Conservation (phyloP, 140 eudicot genomes). For the Bidens hawaiensis region DNA sequence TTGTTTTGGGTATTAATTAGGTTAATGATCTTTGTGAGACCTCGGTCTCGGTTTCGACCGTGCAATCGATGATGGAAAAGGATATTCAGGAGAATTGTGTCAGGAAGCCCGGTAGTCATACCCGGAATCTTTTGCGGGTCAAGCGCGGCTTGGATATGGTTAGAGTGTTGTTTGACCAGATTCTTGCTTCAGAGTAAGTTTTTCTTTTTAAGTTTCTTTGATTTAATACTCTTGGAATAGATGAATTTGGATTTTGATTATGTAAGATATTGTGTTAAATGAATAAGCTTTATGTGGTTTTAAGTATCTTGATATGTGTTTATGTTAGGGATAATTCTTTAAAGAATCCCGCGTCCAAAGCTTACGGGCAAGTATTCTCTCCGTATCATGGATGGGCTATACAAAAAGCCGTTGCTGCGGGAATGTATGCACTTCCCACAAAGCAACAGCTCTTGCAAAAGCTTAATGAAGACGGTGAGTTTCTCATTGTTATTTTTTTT, state of each 20-base stretch:
- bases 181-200: constrained; percentile 62
- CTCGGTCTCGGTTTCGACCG: constrained; percentile 50
- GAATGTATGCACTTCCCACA: constrained; percentile 99
- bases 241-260: not conserved
- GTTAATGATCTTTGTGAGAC: constrained; percentile 81
- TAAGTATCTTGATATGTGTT: constrained; percentile 1
- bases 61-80: constrained; percentile 56
- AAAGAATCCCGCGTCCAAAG: constrained; percentile 88
- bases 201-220: constrained; percentile 5
- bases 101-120: constrained; percentile 74
- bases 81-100: constrained; percentile 60
- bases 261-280: constrained; percentile 8
- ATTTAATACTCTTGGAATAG: not conserved
- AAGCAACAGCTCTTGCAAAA: constrained; percentile 68
- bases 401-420: constrained; percentile 95
- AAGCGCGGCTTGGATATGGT: constrained; percentile 97
- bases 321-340: constrained; percentile 65
- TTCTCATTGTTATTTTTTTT: not conserved
- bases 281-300: not conserved
- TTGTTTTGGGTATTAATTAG: constrained; percentile 33
- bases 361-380: constrained; percentile 85
- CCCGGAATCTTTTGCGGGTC: constrained; percentile 83
- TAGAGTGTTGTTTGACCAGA: constrained; percentile 73
- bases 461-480: constrained; percentile 95
- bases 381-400: constrained; percentile 99